Percentiles rank a stretch among this genome's conserved stretches.
Conservation (phyloP, 192 early-diverging fungal genomes). For the Coemansia asiatica region DNA sequence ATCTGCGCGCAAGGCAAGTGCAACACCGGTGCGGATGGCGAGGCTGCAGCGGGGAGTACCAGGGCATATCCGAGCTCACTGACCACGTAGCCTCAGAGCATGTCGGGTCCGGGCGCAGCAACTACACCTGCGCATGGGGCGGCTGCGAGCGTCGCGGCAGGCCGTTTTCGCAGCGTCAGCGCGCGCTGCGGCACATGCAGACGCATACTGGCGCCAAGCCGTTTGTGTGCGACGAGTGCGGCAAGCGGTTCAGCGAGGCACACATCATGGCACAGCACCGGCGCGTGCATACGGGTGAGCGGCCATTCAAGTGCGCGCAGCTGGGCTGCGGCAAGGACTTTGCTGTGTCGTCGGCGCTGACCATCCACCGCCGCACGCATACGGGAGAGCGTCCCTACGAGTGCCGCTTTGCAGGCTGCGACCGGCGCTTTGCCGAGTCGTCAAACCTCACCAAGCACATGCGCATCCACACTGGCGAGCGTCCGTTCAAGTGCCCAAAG, state of each 20-base stretch:
- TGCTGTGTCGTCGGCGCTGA: slow-evolving; percentile 67
- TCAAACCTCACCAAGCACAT: slow-evolving; percentile 72
- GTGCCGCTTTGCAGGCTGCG: slow-evolving; percentile 56
- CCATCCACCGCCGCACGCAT: slow-evolving; percentile 69
- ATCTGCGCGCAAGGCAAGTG: slow-evolving; percentile 42
- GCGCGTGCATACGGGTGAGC: slow-evolving; percentile 77
- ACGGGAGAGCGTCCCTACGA: slow-evolving; percentile 72
- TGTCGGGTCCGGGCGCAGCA: slow-evolving; percentile 50
- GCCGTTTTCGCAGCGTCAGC: slow-evolving; percentile 71
- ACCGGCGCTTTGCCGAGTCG: slow-evolving; percentile 52
- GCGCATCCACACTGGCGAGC: slow-evolving; percentile 76
- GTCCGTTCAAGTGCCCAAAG: slow-evolving; percentile 67
- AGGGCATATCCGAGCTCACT: slow-evolving; percentile 39
- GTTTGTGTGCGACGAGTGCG: slow-evolving; percentile 72
- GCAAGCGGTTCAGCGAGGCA: slow-evolving; percentile 77
- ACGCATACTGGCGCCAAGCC: slow-evolving; percentile 84
- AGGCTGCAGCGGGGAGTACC: slow-evolving; percentile 53
- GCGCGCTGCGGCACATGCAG: slow-evolving; percentile 79
- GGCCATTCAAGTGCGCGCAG: slow-evolving; percentile 67
- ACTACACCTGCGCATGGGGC: slow-evolving; percentile 53
- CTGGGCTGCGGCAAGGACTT: slow-evolving; percentile 66
- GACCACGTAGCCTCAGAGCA: slow-evolving; percentile 47
- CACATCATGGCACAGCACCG: slow-evolving; percentile 77
- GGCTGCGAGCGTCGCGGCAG: slow-evolving; percentile 61
- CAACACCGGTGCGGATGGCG: slow-evolving; percentile 76